Base-by-base conservation (phyloP, 176 grass and related monocot species). In the Oryza australiensis region DNA sequence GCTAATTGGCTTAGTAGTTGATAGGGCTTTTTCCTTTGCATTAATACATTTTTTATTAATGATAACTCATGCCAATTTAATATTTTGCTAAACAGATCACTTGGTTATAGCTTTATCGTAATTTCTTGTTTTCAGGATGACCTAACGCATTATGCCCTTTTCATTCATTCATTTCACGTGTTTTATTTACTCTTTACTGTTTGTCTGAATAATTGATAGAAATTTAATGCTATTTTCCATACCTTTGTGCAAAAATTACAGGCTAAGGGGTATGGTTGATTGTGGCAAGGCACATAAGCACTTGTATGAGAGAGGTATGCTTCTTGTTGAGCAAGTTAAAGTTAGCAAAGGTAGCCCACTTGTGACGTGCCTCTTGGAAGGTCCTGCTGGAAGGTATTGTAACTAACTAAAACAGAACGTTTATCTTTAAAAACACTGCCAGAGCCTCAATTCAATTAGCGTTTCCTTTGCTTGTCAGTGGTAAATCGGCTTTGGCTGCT, bases 301-400 rank as follows among this genome's bases (percentile, higher is more conserved):
- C 69, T 91, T 99, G 78, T 88, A 86, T 73, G 79, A 95, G 73
- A 90, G 88, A 78, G 90, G 85, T 82, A 99, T 95, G 96, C 90
- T 93, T 71, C 80, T 95, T 37, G 92, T 98, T 49, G 92, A 98
- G 68, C 92, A 99, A 81, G 96, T 99, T 86, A 95, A 89, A 91
- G 91, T 93, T 48, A 99, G 93, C 75, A 89, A 88, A 80, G 89
- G 91, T 49, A 99, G 93, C 80, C 96, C 93, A 83, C 90, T 99
- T 85, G 89, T 99, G 62, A 99, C 91, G 43, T 99, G 96, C 80
- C 93, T 99, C 77, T 90, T 99, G 68, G 89, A 93, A 91, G 96
- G 96, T 72, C 87, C 93, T 48, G 83, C 90, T 86, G 90, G 93
- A 84, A 99, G 92, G 92, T 91, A 73, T 57, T 57, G 23, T 81